Evolutionary conservation across 1,284 basidiomycete species (phyloP).

Genomic region (Ustilago cynodontis): DNA sequence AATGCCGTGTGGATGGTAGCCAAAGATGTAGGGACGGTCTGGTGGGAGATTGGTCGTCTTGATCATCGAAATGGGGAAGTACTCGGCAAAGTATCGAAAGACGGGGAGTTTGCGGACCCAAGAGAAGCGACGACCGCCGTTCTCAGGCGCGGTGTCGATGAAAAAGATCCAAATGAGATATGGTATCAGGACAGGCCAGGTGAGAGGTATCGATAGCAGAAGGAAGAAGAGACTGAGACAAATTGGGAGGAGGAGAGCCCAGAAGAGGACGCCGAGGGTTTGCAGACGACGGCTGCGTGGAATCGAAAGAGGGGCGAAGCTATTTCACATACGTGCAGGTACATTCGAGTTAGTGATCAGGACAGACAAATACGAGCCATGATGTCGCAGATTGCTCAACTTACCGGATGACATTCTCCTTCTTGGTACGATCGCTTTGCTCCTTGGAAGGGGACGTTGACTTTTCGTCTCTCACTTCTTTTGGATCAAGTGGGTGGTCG

Average conservation of each 20-base stretch:
- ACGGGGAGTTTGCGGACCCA: slow-evolving; percentile 81
- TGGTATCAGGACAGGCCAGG: slow-evolving; percentile 86
- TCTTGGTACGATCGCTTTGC: slow-evolving; percentile 23
- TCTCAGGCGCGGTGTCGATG: slow-evolving; percentile 80
- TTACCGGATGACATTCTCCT: slow-evolving; percentile 41
- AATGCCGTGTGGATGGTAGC: slow-evolving; percentile 68
- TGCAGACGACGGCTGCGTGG: slow-evolving; percentile 65
- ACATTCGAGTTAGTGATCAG: background rate
- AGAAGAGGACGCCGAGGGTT: slow-evolving; percentile 78
- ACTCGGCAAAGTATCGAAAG: slow-evolving; percentile 89
- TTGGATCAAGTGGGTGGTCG: slow-evolving; percentile 9
- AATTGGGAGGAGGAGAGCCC: slow-evolving; percentile 84
- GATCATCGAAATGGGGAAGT: slow-evolving; percentile 80
- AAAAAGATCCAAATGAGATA: slow-evolving; percentile 85
- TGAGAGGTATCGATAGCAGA: slow-evolving; percentile 85
- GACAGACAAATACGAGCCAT: background rate
- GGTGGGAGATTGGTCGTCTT: slow-evolving; percentile 80
- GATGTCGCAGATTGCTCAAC: background rate
- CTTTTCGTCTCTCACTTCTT: background rate
- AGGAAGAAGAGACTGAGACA: slow-evolving; percentile 80
- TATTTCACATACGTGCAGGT: background rate
- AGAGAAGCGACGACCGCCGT: slow-evolving; percentile 81
- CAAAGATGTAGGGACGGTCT: slow-evolving; percentile 93
- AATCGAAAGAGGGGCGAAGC: slow-evolving; percentile 64
- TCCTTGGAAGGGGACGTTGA: background rate